Evolutionary conservation across 2,329 filamentous ascomycete genomes (phyloP).

Genomic region (Fusarium concolor): DNA sequence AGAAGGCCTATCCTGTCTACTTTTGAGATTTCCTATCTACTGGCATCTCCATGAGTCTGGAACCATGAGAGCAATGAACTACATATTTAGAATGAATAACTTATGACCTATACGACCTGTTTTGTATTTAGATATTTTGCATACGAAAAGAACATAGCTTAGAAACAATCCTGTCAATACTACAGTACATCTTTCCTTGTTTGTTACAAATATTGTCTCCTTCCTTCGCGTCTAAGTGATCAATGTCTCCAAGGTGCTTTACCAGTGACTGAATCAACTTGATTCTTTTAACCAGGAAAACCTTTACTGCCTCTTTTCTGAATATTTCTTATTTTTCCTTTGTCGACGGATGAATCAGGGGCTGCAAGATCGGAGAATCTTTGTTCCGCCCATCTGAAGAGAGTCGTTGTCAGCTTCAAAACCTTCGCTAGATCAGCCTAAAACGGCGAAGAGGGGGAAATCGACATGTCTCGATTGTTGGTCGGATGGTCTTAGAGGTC

Average conservation of each 20-base stretch:
- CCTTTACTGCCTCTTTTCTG: too few relatives aligned
- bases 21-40: slow-evolving; percentile 13
- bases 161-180: slow-evolving; percentile 27
- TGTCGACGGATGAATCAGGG: too few relatives aligned
- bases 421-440: too few relatives aligned
- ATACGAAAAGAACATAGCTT: slow-evolving; percentile 18
- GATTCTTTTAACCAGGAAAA: too few relatives aligned
- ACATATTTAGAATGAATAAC: slow-evolving; percentile 21
- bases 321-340: too few relatives aligned
- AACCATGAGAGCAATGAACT: slow-evolving; percentile 13
- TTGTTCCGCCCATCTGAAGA: too few relatives aligned
- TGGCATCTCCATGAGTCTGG: slow-evolving; percentile 22
- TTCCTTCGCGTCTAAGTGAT: not conserved
- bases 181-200: slow-evolving; percentile 19
- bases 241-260: too few relatives aligned
- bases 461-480: too few relatives aligned
- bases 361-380: too few relatives aligned
- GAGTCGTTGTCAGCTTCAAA: too few relatives aligned
- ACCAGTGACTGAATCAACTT: not conserved
- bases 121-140: slow-evolving; percentile 24
- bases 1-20: slow-evolving; percentile 3
- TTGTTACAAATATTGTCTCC: not conserved
- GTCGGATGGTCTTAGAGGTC: too few relatives aligned
- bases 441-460: too few relatives aligned
- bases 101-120: slow-evolving; percentile 19